Percentiles rank a stretch among this genome's conserved stretches.
Evolutionary conservation across 345 rosid genomes (phyloP).

Genomic region (Zanthoxylum bungeanum): DNA sequence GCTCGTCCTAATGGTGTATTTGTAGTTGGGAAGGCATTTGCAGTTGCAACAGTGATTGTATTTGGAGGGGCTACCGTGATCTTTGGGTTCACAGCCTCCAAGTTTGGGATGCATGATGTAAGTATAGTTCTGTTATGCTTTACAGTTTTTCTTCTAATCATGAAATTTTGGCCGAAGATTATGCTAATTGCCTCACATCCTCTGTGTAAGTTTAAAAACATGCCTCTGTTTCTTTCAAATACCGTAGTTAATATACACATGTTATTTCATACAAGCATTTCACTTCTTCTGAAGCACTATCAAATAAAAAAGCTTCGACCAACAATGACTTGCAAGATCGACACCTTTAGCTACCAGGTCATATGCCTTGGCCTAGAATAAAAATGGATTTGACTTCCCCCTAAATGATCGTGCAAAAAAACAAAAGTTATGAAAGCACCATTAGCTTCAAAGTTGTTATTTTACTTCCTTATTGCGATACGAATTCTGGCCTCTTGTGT

Average conservation of each 20-base stretch:
- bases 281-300: too few relatives aligned
- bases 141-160: background rate
- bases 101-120: slow-evolving; percentile 62
- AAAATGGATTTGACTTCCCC: background rate
- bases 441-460: background rate
- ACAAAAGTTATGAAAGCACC: background rate
- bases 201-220: background rate
- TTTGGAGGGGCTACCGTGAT: slow-evolving; percentile 70
- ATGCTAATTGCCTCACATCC: background rate
- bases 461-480: background rate
- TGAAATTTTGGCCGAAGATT: background rate
- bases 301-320: background rate
- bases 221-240: background rate
- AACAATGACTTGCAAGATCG: background rate
- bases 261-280: too few relatives aligned
- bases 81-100: slow-evolving; percentile 59
- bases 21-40: slow-evolving; percentile 86
- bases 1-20: background rate
- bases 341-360: background rate
- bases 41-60: slow-evolving; percentile 61
- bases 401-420: background rate
- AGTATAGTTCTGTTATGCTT: slow-evolving; percentile 11
- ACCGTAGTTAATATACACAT: background rate
- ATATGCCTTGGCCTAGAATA: background rate
- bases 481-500: background rate